A percentile compares a stretch with the other conserved stretches of the same genome.
Evolutionary conservation across 306 rosid genomes (phyloP).

Genomic region (Ceratonia siliqua): DNA sequence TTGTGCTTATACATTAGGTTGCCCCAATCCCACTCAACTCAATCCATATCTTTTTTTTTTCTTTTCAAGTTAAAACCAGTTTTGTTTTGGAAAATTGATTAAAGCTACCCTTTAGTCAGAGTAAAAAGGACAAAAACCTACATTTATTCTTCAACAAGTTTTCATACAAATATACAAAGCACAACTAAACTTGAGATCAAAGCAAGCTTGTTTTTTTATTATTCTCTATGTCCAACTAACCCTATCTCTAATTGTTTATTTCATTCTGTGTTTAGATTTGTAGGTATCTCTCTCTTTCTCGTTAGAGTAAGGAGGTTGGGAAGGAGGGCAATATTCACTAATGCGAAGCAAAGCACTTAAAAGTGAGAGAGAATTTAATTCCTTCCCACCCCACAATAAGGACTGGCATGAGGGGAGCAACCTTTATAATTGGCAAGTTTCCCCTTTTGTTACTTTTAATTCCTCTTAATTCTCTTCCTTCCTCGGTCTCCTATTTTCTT

Average conservation of each 20-base stretch:
- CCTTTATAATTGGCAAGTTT: constrained; percentile 53
- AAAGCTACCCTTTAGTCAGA: constrained; percentile 56
- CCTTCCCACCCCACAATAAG: constrained; percentile 55
- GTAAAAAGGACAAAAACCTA: constrained; percentile 50
- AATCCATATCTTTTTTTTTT: constrained; percentile 24
- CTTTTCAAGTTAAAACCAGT: constrained; percentile 30
- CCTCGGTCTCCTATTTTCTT: constrained; percentile 28
- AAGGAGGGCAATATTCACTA: constrained; percentile 32
- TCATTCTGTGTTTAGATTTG: too few relatives aligned
- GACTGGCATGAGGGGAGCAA: constrained; percentile 51
- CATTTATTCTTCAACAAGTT: constrained; percentile 67
- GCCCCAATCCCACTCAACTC: constrained; percentile 75
- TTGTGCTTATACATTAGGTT: constrained; percentile 52
- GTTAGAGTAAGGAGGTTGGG: constrained; percentile 27
- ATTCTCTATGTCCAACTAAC: constrained; percentile 11
- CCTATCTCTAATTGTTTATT: constrained; percentile 31
- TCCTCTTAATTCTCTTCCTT: constrained; percentile 34
- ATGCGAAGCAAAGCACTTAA: constrained; percentile 37
- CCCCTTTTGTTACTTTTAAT: constrained; percentile 39
- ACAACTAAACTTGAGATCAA: constrained; percentile 63
- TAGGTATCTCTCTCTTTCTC: constrained; percentile 33
- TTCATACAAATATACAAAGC: constrained; percentile 40
- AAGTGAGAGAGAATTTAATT: constrained; percentile 59
- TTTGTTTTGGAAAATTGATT: constrained; percentile 35
- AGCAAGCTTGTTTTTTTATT: constrained; percentile 44